These are phyloP conservation scores for Nematocida sp. DNA, from an alignment of 371 early-diverging fungal species.

Conservation along the genomic window DNA sequence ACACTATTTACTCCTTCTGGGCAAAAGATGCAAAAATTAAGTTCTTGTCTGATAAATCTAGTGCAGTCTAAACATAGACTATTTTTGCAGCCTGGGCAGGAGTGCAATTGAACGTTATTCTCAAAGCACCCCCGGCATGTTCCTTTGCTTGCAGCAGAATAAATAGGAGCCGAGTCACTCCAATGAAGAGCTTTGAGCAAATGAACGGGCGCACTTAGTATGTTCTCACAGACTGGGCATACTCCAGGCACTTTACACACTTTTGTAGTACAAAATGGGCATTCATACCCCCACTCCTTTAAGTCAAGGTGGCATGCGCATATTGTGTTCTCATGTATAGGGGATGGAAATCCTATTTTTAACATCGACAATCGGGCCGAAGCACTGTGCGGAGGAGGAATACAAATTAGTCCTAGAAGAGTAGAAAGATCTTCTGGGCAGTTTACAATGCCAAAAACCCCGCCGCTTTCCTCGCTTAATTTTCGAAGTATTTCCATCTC, in stretches of 20 bases:
- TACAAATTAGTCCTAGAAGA: slow-evolving; percentile 50
- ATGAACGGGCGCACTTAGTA: slow-evolving; percentile 63
- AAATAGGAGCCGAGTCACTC: slow-evolving; percentile 60
- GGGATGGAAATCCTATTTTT: slow-evolving; percentile 65
- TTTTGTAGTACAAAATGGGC: slow-evolving; percentile 66
- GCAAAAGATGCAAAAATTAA: slow-evolving; percentile 68
- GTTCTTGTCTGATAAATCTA: slow-evolving; percentile 54
- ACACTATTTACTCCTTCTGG: neutral
- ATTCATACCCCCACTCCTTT: slow-evolving; percentile 57
- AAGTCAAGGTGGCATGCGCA: slow-evolving; percentile 68
- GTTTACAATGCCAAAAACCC: slow-evolving; percentile 62
- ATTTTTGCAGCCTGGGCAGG: slow-evolving; percentile 60
- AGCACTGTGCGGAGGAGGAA: slow-evolving; percentile 53
- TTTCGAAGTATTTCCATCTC: slow-evolving; percentile 64
- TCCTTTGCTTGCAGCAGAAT: slow-evolving; percentile 22
- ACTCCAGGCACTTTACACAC: slow-evolving; percentile 64
- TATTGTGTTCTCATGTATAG: slow-evolving; percentile 49
- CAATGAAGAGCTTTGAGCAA: slow-evolving; percentile 59
- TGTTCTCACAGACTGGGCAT: slow-evolving; percentile 66
- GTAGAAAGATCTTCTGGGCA: slow-evolving; percentile 53
- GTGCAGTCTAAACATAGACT: slow-evolving; percentile 62
- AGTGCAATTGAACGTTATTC: neutral
- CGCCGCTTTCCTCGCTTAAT: slow-evolving; percentile 60
- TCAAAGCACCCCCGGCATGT: slow-evolving; percentile 52
- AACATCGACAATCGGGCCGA: slow-evolving; percentile 48